A percentile compares a stretch with the other conserved stretches of the same genome.
Conservation (phyloP, 2,329 filamentous ascomycete genomes). For the Calonectria fujianensis region DNA sequence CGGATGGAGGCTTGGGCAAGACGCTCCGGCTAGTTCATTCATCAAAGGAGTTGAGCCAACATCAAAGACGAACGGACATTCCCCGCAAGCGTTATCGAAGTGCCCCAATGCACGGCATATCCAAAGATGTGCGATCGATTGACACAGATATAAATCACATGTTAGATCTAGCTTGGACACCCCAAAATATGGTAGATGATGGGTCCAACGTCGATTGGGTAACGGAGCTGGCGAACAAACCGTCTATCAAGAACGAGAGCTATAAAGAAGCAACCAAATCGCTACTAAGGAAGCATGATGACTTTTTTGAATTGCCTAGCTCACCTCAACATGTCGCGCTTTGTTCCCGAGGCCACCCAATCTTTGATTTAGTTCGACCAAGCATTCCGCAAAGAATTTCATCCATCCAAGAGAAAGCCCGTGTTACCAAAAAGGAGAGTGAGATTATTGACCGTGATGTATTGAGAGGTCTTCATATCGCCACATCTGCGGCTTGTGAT, state of each 20-base stretch:
- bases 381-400: slow-evolving; percentile 61
- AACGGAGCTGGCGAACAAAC: slow-evolving; percentile 11
- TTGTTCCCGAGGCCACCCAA: slow-evolving; percentile 54
- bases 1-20: background rate
- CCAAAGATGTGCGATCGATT: slow-evolving; percentile 22
- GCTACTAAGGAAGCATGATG: background rate
- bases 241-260: background rate
- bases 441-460: slow-evolving; percentile 71
- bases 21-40: slow-evolving; percentile 30
- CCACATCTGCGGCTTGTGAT: slow-evolving; percentile 74
- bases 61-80: slow-evolving; percentile 22
- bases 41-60: slow-evolving; percentile 28
- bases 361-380: slow-evolving; percentile 54
- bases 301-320: slow-evolving; percentile 6
- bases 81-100: slow-evolving; percentile 45
- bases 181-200: slow-evolving; percentile 14
- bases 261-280: background rate
- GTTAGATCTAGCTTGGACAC: slow-evolving; percentile 21
- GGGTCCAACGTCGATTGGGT: slow-evolving; percentile 18
- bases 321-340: slow-evolving; percentile 51
- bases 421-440: slow-evolving; percentile 53
- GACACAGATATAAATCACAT: slow-evolving; percentile 36
- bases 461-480: slow-evolving; percentile 73
- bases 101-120: slow-evolving; percentile 34
- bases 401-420: slow-evolving; percentile 56